phyloP scores from a whole-genome alignment of 2,329 filamentous ascomycete species.

The Exophiala viscosa region DNA sequence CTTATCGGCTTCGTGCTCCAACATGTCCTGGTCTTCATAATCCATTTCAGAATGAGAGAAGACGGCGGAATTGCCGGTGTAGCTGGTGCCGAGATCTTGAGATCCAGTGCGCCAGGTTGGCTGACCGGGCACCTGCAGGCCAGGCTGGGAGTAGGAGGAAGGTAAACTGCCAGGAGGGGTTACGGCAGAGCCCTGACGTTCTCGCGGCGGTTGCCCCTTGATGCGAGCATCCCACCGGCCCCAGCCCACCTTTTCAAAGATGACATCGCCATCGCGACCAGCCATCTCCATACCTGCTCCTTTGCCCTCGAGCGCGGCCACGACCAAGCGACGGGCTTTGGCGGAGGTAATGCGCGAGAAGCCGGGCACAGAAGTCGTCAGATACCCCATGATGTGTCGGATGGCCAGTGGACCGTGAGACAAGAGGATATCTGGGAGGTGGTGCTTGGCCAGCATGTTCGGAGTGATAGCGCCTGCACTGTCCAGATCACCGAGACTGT shows the following conservation, averaged over 20 bases:
- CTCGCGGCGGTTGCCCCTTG: constrained; percentile 55
- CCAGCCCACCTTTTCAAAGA: constrained; percentile 95
- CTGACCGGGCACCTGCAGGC: constrained; percentile 47
- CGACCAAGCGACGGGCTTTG: constrained; percentile 85
- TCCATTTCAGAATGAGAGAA: constrained; percentile 68
- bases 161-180: constrained; percentile 41
- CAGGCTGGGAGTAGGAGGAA: constrained; percentile 42
- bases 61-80: constrained; percentile 66
- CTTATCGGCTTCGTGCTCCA: constrained; percentile 84
- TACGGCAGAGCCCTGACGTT: constrained; percentile 29
- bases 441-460: constrained; percentile 77
- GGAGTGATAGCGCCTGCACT: constrained; percentile 79
- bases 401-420: constrained; percentile 89
- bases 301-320: constrained; percentile 84
- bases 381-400: constrained; percentile 88
- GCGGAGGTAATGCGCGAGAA: constrained; percentile 80
- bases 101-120: constrained; percentile 31
- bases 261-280: constrained; percentile 54
- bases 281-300: constrained; percentile 52
- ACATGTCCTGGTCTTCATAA: constrained; percentile 62
- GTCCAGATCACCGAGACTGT: constrained; percentile 59
- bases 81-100: constrained; percentile 52
- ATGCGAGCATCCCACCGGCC: constrained; percentile 87
- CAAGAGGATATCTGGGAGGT: constrained; percentile 85
- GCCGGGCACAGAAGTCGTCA: constrained; percentile 88